Evolutionary conservation across 176 grass and related monocot species (phyloP).

Genomic region (Phragmites australis): DNA sequence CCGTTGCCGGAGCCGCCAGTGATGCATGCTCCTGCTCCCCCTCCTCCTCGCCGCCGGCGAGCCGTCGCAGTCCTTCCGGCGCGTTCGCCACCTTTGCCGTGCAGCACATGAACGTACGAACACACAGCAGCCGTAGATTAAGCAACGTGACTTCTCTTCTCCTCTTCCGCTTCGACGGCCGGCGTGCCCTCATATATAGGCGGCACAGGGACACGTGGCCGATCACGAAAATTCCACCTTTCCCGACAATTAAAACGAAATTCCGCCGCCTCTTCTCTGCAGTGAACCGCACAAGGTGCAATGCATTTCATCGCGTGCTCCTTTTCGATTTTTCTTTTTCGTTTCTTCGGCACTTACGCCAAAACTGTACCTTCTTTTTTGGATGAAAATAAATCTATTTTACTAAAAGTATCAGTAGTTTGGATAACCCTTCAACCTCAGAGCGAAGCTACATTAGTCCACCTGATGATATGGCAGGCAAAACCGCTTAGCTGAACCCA

Average conservation of each 20-base stretch:
- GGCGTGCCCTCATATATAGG: not conserved
- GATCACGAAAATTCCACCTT: not conserved
- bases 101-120: constrained; percentile 13
- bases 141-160: not conserved
- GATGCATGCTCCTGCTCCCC: not conserved
- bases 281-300: not conserved
- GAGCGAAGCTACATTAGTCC: too few species aligned
- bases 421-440: too few species aligned
- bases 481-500: too few species aligned
- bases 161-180: not conserved
- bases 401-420: too few species aligned
- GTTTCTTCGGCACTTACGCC: not conserved
- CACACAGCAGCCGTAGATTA: too few species aligned
- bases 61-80: not conserved
- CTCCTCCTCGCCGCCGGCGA: not conserved
- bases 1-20: too few species aligned
- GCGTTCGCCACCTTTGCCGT: constrained; percentile 47
- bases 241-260: not conserved
- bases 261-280: not conserved
- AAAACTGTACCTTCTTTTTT: too few species aligned
- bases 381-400: too few species aligned
- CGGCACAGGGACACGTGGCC: not conserved
- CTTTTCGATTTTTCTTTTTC: not conserved
- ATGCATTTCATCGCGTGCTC: not conserved
- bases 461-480: too few species aligned